Evolutionary conservation across 1,284 basidiomycete species (phyloP).

Genomic region (Fomitiporia mediterranea): DNA sequence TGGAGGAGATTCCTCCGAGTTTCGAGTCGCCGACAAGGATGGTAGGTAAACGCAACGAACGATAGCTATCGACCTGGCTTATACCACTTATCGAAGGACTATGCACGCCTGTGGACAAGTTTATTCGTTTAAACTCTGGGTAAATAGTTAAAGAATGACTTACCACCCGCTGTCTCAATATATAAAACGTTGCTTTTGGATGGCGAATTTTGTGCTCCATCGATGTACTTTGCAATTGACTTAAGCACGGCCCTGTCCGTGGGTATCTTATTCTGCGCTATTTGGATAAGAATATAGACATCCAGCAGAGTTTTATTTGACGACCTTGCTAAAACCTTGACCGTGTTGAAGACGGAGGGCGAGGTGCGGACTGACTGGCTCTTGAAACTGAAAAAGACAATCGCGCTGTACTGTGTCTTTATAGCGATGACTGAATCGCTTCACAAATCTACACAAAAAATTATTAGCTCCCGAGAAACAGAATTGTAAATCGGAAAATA

Average conservation of each 20-base stretch:
- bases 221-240: constrained; percentile 61
- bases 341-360: constrained; percentile 60
- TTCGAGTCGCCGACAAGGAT: constrained; percentile 85
- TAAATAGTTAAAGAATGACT: constrained; percentile 27
- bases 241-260: constrained; percentile 67
- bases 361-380: constrained; percentile 92
- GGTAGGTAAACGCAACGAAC: constrained; percentile 82
- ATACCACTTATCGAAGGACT: constrained; percentile 85
- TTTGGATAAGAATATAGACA: constrained; percentile 9
- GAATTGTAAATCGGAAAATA: constrained; percentile 17
- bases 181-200: constrained; percentile 66
- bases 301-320: neutral
- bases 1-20: constrained; percentile 94
- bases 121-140: neutral
- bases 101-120: constrained; percentile 69
- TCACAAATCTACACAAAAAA: constrained; percentile 57
- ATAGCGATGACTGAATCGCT: constrained; percentile 47
- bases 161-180: constrained; percentile 93
- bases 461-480: constrained; percentile 7
- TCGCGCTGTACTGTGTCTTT: constrained; percentile 48
- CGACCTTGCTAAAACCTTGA: constrained; percentile 6
- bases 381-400: constrained; percentile 81
- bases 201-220: constrained; percentile 34
- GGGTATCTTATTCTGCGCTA: constrained; percentile 35
- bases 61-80: constrained; percentile 82